These are phyloP conservation scores for Salinomyces thailandicus DNA, from an alignment of 2,329 filamentous ascomycete species.

Conservation along the genomic window DNA sequence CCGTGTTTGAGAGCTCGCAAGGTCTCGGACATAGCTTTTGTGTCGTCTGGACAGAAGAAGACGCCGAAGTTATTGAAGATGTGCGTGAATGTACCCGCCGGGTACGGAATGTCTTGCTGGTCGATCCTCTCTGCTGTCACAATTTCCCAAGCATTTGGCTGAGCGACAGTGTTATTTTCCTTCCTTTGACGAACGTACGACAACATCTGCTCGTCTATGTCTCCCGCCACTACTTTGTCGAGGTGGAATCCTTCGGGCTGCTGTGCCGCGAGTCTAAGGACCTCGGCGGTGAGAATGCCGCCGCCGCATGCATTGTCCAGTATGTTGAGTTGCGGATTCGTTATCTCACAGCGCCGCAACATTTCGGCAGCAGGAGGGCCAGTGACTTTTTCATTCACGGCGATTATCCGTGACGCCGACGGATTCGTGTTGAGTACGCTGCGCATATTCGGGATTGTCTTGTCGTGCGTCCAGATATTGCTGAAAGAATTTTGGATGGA, in stretches of 20 bases:
- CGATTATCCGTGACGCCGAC: background rate
- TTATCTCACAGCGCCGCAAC: constrained; percentile 6
- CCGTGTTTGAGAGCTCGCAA: constrained; percentile 27
- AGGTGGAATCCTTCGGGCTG: background rate
- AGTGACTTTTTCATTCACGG: constrained; percentile 10
- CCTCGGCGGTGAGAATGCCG: constrained; percentile 7
- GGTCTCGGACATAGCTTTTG: constrained; percentile 6
- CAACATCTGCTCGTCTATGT: constrained; percentile 11
- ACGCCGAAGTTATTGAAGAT: constrained; percentile 12
- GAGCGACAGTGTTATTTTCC: background rate
- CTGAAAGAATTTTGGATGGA: background rate
- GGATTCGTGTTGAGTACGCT: background rate
- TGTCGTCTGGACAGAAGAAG: constrained; percentile 9
- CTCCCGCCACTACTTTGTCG: constrained; percentile 7
- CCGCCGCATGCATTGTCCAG: constrained; percentile 12
- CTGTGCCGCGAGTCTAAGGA: constrained; percentile 3
- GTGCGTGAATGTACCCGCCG: constrained; percentile 7
- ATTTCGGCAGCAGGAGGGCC: constrained; percentile 7
- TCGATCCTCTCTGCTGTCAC: constrained; percentile 7
- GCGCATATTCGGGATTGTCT: background rate
- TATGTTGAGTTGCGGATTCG: background rate
- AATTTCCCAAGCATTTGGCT: constrained; percentile 1
- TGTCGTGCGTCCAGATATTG: too few relatives aligned
- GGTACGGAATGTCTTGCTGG: constrained; percentile 5
- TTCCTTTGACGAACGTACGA: constrained; percentile 1